Evolutionary conservation across 768 basidiomycete species (phyloP).

Genomic region (Termitomyces bulborhizus): DNA sequence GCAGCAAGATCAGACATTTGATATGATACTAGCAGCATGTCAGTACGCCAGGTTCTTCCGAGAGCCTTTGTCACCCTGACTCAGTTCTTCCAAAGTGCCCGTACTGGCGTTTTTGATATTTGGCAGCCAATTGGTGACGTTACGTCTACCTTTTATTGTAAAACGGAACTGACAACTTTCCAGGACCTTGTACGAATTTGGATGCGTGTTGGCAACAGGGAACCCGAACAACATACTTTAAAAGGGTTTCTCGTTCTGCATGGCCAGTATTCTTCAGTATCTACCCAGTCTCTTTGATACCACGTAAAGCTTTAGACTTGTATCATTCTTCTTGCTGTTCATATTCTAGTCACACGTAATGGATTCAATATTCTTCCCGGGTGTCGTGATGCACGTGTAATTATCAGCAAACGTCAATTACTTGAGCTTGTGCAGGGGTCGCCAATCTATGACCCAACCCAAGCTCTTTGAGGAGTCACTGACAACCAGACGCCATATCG

Average conservation of each 20-base stretch:
- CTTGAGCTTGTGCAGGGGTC: too few species aligned
- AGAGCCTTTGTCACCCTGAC: neutral
- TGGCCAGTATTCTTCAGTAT: slow-evolving; percentile 6
- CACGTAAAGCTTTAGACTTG: too few species aligned
- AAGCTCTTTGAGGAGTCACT: too few species aligned
- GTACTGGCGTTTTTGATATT: slow-evolving; percentile 18
- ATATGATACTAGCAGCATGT: slow-evolving; percentile 20
- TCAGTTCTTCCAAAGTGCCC: slow-evolving; percentile 14
- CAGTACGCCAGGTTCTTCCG: neutral
- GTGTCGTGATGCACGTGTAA: too few species aligned
- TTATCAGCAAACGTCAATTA: too few species aligned
- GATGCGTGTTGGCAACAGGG: slow-evolving; percentile 4
- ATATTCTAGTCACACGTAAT: neutral
- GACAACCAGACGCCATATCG: too few species aligned
- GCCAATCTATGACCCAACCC: too few species aligned
- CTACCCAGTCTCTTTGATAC: neutral
- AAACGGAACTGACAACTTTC: neutral
- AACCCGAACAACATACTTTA: neutral
- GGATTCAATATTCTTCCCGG: neutral
- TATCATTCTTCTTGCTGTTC: neutral
- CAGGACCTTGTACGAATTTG: slow-evolving; percentile 11
- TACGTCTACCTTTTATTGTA: neutral
- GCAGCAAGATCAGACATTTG: slow-evolving; percentile 17
- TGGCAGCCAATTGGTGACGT: slow-evolving; percentile 17
- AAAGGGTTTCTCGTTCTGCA: slow-evolving; percentile 5